These are phyloP conservation scores for Fraxinus latifolia DNA, from an alignment of 305 asterid species.

Conservation along the genomic window DNA sequence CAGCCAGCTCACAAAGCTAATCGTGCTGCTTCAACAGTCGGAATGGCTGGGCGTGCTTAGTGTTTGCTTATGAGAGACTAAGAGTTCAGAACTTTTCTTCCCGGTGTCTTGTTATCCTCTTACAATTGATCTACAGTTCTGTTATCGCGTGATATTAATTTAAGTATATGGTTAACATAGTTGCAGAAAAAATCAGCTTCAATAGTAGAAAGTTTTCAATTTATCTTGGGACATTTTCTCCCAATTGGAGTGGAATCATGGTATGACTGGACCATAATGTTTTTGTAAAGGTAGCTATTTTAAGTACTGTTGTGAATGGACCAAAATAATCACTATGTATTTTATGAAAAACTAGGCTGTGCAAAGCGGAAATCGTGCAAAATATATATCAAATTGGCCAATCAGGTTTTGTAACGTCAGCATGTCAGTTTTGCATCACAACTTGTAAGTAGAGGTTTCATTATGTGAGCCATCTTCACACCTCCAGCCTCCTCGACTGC, in stretches of 20 bases:
- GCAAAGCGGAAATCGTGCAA: neutral
- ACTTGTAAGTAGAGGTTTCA: neutral
- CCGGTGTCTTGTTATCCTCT: neutral
- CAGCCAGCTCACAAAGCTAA: conserved; percentile 52
- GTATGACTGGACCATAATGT: neutral
- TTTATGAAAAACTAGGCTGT: neutral
- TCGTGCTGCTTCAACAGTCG: conserved; percentile 45
- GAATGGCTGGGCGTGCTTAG: conserved; percentile 62
- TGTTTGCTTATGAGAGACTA: neutral
- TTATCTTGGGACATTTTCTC: neutral
- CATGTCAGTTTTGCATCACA: neutral
- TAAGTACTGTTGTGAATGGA: neutral
- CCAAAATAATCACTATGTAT: neutral
- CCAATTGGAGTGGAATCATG: neutral
- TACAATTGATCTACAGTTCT: neutral
- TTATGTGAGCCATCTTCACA: neutral
- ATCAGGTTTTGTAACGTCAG: neutral
- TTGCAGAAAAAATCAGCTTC: neutral
- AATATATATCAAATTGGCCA: neutral
- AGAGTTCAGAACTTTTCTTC: neutral
- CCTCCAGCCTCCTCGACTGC: neutral
- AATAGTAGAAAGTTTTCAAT: neutral
- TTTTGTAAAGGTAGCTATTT: neutral
- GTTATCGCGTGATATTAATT: neutral
- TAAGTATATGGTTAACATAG: neutral